Evolutionary conservation across 495 filamentous ascomycete genomes (phyloP), one percentile per base, ranked within the genome.

Genomic region (Xylaria palmicola): DNA sequence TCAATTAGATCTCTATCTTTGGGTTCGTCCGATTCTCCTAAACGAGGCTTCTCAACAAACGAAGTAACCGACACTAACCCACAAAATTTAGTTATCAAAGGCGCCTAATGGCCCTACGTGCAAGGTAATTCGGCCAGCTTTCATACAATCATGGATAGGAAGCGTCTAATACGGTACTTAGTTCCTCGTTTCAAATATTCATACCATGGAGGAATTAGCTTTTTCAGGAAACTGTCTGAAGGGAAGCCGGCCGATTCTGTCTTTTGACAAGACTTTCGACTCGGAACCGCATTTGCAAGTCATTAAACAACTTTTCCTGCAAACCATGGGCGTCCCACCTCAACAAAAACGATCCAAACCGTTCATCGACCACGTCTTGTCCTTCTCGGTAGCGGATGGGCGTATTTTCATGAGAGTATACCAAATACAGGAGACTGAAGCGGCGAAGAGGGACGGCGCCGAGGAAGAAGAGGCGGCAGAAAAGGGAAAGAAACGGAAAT

Each of bases 391-490:
- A 20, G 92, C 91, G 1, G 93, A 97, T 64, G 92, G 91, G 62
- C 97, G 96, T 79, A 91, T 99, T 69, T 99, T 95, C 93, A 86
- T 97, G 43, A 85, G 94, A 20, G 89, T 91, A 65, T 99, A 96
- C 76, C 92, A 99, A 76, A 89, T 97, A 72, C 82, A 85, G 61
- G 93, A 97, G 70, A 88, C 89, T 0, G 92, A 93, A 60, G 2
- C 50, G 5, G 29, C 50, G n/a, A 39, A 61, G 48, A 73, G 73
- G 15, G 59, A 68, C 6, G 74, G 59, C 1, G 72, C 75, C 34
- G 70, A 73, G 6, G 65, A 57, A 53, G 70, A 68, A 5, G 74
- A 69, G 4, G 64, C 53, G 8, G 70, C 67, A 24, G 59, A 57
- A 6, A 68, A 68, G 40, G 64, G 67, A 24, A 65, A 60, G 44